phyloP scores from a whole-genome alignment of 176 grass and related monocot genomes.

The Triticum monococcum region DNA sequence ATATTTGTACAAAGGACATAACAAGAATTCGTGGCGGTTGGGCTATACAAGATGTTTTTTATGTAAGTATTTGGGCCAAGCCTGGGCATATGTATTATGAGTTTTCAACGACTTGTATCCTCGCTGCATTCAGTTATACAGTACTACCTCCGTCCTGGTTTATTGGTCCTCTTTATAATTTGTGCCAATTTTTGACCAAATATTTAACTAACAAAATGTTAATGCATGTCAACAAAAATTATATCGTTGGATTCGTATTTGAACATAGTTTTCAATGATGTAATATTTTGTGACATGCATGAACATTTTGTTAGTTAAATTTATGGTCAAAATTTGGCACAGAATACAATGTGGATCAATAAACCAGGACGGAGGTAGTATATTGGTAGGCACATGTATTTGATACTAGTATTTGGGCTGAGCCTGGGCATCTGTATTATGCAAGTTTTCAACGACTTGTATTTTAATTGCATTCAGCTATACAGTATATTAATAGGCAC shows the following conservation, averaged over 20 bases:
- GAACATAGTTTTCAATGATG: no score
- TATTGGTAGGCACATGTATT: not conserved
- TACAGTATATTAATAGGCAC: slow-evolving; percentile 5
- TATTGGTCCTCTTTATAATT: no score
- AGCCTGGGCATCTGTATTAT: slow-evolving; percentile 19
- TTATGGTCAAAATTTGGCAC: no score
- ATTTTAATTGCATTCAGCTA: slow-evolving; percentile 11
- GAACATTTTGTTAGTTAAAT: no score
- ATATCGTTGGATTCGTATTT: no score
- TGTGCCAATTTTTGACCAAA: no score
- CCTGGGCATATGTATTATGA: slow-evolving; percentile 23
- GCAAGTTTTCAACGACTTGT: slow-evolving; percentile 11
- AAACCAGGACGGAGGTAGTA: not conserved
- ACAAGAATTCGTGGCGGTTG: slow-evolving; percentile 91
- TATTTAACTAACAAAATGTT: no score
- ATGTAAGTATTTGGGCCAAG: slow-evolving; percentile 52
- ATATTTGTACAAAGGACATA: slow-evolving; percentile 93
- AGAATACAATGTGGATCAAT: no score
- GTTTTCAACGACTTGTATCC: not conserved
- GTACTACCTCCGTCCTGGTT: not conserved
- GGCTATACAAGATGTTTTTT: slow-evolving; percentile 92
- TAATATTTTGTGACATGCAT: no score
- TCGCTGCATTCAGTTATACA: not conserved
- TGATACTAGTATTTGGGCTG: slow-evolving; percentile 26
- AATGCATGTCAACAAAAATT: no score